These are phyloP conservation scores for Mortierella sp. DNA, from an alignment of 371 early-diverging fungal genomes.

Conservation along the genomic window DNA sequence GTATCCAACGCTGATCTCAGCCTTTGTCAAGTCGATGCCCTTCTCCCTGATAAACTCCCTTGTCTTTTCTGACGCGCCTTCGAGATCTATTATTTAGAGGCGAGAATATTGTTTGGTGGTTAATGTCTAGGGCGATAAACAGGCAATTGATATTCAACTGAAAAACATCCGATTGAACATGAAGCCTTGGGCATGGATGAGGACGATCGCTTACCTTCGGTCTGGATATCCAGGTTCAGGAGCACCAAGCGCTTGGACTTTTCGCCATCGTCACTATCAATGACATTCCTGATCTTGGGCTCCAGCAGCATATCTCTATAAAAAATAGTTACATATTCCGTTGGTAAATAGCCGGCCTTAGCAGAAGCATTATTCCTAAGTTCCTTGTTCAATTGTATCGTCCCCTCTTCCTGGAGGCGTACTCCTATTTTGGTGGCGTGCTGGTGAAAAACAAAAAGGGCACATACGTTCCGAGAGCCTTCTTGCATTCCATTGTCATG, in stretches of 20 bases:
- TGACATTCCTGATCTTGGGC: slow-evolving; percentile 80
- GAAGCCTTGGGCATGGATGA: background rate
- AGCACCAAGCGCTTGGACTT: slow-evolving; percentile 72
- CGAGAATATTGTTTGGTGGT: no score
- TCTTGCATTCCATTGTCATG: slow-evolving; percentile 68
- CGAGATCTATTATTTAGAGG: slow-evolving; percentile 42
- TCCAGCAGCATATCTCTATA: slow-evolving; percentile 76
- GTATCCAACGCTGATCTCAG: slow-evolving; percentile 76
- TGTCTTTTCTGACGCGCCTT: slow-evolving; percentile 63
- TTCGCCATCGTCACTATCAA: slow-evolving; percentile 68
- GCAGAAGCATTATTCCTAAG: background rate
- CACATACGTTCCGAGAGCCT: slow-evolving; percentile 63
- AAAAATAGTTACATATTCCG: background rate
- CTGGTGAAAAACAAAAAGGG: background rate
- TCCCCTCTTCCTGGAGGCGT: background rate
- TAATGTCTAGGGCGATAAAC: background rate
- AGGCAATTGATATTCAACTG: background rate
- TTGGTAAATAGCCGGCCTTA: background rate
- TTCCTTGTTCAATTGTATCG: background rate
- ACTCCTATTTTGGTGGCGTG: background rate
- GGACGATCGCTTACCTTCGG: slow-evolving; percentile 38
- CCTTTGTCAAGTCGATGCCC: slow-evolving; percentile 62
- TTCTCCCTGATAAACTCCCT: slow-evolving; percentile 65
- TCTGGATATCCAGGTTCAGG: slow-evolving; percentile 63
- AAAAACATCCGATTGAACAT: background rate